A percentile compares a stretch with the other conserved stretches of the same genome.
Evolutionary conservation across 2,329 filamentous ascomycete species (phyloP).

Genomic region (Neocatenulostroma microsporum): DNA sequence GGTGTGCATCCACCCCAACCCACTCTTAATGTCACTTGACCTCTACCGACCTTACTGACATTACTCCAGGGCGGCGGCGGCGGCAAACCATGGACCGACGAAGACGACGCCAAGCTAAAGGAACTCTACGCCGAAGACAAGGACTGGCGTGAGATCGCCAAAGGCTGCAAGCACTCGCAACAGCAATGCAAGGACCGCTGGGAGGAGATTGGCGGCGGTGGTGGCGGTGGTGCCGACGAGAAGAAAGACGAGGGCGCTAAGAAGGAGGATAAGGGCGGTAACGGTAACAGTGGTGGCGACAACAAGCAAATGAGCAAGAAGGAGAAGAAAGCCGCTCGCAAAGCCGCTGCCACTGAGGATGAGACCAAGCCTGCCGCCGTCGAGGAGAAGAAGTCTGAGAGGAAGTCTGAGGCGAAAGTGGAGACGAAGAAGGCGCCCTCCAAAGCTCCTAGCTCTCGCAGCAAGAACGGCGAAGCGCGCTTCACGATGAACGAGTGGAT

Average conservation of each 20-base stretch:
- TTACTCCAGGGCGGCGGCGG: not conserved
- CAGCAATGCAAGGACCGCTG: conserved; percentile 23
- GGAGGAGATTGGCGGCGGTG: conserved; percentile 27
- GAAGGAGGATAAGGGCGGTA: no score
- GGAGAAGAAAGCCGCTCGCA: conserved; percentile 14
- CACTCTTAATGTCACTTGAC: no score
- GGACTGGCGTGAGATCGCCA: conserved; percentile 27
- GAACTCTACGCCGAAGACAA: conserved; percentile 27
- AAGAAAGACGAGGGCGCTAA: no score
- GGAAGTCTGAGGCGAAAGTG: not conserved
- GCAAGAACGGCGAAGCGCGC: conserved; percentile 14
- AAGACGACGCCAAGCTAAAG: conserved; percentile 36
- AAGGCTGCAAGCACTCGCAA: conserved; percentile 24
- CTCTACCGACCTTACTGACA: no score
- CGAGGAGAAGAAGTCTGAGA: not conserved
- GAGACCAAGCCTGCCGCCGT: not conserved
- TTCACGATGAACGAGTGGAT: conserved; percentile 27
- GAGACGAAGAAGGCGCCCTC: conserved; percentile 8
- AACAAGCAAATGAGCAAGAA: conserved; percentile 18
- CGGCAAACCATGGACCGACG: conserved; percentile 21
- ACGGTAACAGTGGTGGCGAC: conserved; percentile 14
- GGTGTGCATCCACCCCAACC: no score
- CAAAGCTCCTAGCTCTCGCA: conserved; percentile 7
- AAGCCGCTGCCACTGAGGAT: not conserved
- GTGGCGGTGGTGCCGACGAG: conserved; percentile 6